phyloP scores from a whole-genome alignment of 805 yeast genomes.

The Teunomyces tritomae region DNA sequence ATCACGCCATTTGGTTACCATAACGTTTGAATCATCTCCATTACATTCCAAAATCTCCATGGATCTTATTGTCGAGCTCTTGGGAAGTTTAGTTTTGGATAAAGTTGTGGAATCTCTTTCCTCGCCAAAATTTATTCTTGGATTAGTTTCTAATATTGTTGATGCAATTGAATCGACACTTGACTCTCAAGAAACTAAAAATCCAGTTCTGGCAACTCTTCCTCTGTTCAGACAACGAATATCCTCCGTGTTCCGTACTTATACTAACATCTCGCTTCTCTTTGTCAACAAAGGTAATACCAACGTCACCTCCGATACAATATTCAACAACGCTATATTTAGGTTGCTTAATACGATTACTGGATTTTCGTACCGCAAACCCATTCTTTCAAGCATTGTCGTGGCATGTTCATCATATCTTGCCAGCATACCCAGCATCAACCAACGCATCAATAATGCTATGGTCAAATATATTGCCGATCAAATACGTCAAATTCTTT shows the following conservation, averaged over 20 bases:
- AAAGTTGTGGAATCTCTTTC: conserved; percentile 23
- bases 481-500: background rate
- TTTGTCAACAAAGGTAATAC: background rate
- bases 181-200: background rate
- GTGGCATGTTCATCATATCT: background rate
- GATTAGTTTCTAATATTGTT: conserved; percentile 9
- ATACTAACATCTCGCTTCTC: background rate
- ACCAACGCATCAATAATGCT: conserved; percentile 8
- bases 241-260: background rate
- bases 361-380: conserved; percentile 15
- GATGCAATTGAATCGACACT: conserved; percentile 5
- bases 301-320: background rate
- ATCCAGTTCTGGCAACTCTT: background rate
- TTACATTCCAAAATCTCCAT: conserved; percentile 23
- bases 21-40: conserved; percentile 14
- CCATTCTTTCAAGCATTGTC: conserved; percentile 13
- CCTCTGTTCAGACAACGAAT: background rate
- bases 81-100: conserved; percentile 28
- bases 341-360: conserved; percentile 17
- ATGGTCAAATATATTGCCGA: background rate
- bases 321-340: conserved; percentile 17
- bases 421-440: background rate
- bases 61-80: conserved; percentile 20
- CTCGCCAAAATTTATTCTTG: conserved; percentile 25
- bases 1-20: conserved; percentile 18